These are phyloP conservation scores for Dothidotthia symphoricarpi DNA, from an alignment of 2,329 filamentous ascomycete genomes.

Conservation along the genomic window DNA sequence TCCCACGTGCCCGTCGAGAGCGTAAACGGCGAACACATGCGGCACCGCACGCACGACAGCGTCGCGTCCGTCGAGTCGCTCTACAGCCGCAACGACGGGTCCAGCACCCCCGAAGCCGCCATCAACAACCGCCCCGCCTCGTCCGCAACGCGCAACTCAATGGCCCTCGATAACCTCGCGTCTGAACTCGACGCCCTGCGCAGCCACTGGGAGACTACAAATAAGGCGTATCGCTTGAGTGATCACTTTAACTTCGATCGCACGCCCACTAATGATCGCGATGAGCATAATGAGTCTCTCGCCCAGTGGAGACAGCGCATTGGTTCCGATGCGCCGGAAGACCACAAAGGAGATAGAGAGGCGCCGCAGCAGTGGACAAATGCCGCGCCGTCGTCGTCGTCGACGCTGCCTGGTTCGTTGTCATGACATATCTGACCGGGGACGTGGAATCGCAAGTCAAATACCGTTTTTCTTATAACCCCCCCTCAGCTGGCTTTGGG, in stretches of 20 bases:
- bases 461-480: too few species aligned
- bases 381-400: too few species aligned
- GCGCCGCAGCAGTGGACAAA: too few species aligned
- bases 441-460: too few species aligned
- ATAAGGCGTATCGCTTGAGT: conserved; percentile 89
- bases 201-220: conserved; percentile 92
- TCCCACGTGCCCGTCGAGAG: conserved; percentile 46
- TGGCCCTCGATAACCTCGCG: conserved; percentile 85
- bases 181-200: conserved; percentile 88
- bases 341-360: conserved; percentile 1
- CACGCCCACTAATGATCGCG: conserved; percentile 39
- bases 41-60: conserved; percentile 56
- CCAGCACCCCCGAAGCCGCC: conserved; percentile 34
- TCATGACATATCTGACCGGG: too few species aligned
- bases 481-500: too few species aligned
- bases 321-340: too few species aligned
- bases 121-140: conserved; percentile 30
- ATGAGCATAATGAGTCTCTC: conserved; percentile 34
- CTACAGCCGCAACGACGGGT: conserved; percentile 45
- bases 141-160: conserved; percentile 53
- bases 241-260: conserved; percentile 84
- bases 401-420: too few species aligned
- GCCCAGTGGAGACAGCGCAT: conserved; percentile 38
- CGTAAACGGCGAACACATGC: conserved; percentile 34
- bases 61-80: conserved; percentile 58